Conservation (phyloP, 2,329 filamentous ascomycete species). For the Calonectria fujianensis region DNA sequence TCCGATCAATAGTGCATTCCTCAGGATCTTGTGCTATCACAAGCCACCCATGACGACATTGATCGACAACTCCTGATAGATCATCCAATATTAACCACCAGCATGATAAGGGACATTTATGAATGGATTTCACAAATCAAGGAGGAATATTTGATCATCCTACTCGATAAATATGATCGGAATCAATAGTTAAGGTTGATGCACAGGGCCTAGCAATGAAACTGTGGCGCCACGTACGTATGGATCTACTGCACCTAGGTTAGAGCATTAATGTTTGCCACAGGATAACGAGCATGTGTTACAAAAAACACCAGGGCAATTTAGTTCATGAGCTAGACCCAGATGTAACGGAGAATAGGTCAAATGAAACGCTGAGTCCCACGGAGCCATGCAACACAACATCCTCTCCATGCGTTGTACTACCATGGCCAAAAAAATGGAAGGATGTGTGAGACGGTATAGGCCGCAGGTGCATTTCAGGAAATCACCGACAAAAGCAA, state of each 20-base stretch:
- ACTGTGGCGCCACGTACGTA: not conserved
- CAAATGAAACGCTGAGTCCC: not conserved
- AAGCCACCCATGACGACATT: constrained; percentile 53
- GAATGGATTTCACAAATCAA: not conserved
- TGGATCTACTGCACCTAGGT: not conserved
- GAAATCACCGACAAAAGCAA: not conserved
- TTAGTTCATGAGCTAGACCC: not conserved
- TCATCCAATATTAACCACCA: constrained; percentile 40
- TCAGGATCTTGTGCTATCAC: not conserved
- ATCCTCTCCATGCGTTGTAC: not conserved
- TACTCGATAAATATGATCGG: not conserved
- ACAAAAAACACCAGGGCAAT: not conserved
- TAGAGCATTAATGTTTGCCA: not conserved
- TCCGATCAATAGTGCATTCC: constrained; percentile 15
- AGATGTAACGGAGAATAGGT: not conserved
- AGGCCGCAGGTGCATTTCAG: not conserved
- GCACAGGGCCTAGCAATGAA: not conserved
- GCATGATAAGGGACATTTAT: not conserved
- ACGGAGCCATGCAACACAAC: not conserved
- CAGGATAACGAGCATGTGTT: not conserved
- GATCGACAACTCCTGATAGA: constrained; percentile 41
- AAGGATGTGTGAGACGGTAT: no score
- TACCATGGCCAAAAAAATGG: constrained; percentile 4
- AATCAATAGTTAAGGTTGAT: not conserved
- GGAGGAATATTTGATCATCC: not conserved